Conservation (phyloP, 768 basidiomycete genomes). For the Austroboletus eburneus region DNA sequence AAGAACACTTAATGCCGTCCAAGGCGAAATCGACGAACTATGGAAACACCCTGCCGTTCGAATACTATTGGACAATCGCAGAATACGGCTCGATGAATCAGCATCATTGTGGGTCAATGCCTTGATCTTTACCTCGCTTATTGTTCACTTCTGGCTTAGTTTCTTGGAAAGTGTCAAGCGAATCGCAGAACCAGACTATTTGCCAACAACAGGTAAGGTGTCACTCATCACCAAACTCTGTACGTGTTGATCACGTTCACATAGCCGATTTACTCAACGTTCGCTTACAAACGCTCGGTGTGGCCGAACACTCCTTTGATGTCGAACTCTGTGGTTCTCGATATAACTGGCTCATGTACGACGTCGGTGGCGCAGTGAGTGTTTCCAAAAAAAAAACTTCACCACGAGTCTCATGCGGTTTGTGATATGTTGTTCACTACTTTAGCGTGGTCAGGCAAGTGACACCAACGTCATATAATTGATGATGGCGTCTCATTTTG, state of each 20-base stretch:
- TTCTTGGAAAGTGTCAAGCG: slow-evolving; percentile 65
- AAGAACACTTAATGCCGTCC: slow-evolving; percentile 45
- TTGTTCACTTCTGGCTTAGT: slow-evolving; percentile 34
- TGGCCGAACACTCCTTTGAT: slow-evolving; percentile 72
- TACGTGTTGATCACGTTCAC: slow-evolving; percentile 1
- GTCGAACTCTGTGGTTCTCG: slow-evolving; percentile 57
- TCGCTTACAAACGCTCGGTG: slow-evolving; percentile 75
- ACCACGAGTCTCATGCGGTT: neutral
- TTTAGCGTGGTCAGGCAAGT: slow-evolving; percentile 59
- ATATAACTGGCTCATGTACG: slow-evolving; percentile 77
- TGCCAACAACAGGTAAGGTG: slow-evolving; percentile 64
- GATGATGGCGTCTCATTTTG: slow-evolving; percentile 15
- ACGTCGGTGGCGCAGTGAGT: slow-evolving; percentile 79
- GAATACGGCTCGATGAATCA: slow-evolving; percentile 69
- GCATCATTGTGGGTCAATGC: slow-evolving; percentile 59
- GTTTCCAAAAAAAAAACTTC: slow-evolving; percentile 1
- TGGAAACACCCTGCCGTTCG: slow-evolving; percentile 71
- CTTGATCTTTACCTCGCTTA: neutral
- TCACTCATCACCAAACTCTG: neutral
- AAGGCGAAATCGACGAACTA: slow-evolving; percentile 54
- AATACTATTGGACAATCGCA: slow-evolving; percentile 50
- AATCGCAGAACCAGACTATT: slow-evolving; percentile 64
- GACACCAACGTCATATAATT: slow-evolving; percentile 3
- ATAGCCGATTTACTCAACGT: slow-evolving; percentile 76
- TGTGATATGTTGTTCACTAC: slow-evolving; percentile 6